Percentiles rank a stretch among this genome's conserved stretches.
Conservation (phyloP, 1,284 basidiomycete species). For the Leccinum subatratum region DNA sequence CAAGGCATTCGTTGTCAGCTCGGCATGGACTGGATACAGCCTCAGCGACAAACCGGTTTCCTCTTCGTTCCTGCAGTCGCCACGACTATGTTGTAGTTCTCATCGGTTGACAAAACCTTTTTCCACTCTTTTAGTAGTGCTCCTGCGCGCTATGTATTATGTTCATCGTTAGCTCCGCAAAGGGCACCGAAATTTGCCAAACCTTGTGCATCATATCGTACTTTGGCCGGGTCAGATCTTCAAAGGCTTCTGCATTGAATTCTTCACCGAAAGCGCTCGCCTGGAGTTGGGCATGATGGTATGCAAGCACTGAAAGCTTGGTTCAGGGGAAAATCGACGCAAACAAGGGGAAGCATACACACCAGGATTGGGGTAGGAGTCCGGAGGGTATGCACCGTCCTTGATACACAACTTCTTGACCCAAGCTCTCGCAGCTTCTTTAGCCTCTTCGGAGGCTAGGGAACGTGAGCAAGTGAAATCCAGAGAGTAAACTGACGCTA, state of each 20-base stretch:
- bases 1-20: conserved; percentile 3
- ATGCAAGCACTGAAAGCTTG: conserved; percentile 56
- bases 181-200: conserved; percentile 9
- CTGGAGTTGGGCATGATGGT: conserved; percentile 86
- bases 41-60: conserved; percentile 52
- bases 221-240: conserved; percentile 79
- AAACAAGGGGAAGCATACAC: conserved; percentile 23
- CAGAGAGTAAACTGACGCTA: conserved; percentile 21
- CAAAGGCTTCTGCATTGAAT: conserved; percentile 68
- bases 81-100: conserved; percentile 48
- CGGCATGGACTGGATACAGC: not conserved
- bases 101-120: conserved; percentile 58
- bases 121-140: conserved; percentile 75
- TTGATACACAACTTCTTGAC: conserved; percentile 78
- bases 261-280: conserved; percentile 89
- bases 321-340: conserved; percentile 5
- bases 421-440: conserved; percentile 67
- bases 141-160: conserved; percentile 60
- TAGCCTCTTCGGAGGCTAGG: conserved; percentile 65
- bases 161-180: not conserved
- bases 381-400: conserved; percentile 77
- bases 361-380: conserved; percentile 92
- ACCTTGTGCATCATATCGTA: conserved; percentile 78
- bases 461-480: not conserved
- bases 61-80: conserved; percentile 58